Evolutionary conservation across 805 yeast genomes (phyloP).

Genomic region (Candida chilensis): DNA sequence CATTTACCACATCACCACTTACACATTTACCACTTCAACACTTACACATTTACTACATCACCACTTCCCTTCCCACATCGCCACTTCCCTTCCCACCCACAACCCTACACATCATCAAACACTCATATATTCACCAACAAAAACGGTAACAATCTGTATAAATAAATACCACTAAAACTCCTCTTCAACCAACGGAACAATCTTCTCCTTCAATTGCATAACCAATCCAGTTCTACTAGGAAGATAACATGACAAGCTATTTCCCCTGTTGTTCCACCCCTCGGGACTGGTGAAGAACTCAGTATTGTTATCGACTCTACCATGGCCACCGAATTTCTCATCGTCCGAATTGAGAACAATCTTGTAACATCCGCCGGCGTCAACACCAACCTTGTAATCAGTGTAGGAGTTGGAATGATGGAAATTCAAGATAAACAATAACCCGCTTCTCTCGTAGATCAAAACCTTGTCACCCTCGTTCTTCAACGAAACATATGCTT

Average conservation of each 20-base stretch:
- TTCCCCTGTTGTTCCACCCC: slow-evolving; percentile 71
- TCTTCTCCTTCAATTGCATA: slow-evolving; percentile 21
- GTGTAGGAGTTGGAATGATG: slow-evolving; percentile 77
- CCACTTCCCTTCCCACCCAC: too few species aligned
- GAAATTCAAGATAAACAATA: slow-evolving; percentile 82
- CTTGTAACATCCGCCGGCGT: slow-evolving; percentile 65
- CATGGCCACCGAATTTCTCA: slow-evolving; percentile 72
- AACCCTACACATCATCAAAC: too few species aligned
- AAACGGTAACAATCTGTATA: too few species aligned
- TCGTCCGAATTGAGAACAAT: slow-evolving; percentile 72
- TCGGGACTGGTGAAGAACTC: slow-evolving; percentile 65
- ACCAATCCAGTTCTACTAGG: slow-evolving; percentile 60
- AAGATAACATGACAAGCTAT: slow-evolving; percentile 68
- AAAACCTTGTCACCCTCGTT: slow-evolving; percentile 84
- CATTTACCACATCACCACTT: too few species aligned
- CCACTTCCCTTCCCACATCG: too few species aligned
- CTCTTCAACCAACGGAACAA: slow-evolving; percentile 5
- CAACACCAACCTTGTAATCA: slow-evolving; percentile 89
- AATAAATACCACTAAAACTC: too few species aligned
- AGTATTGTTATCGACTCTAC: slow-evolving; percentile 47
- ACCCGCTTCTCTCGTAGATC: slow-evolving; percentile 81
- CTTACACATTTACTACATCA: too few species aligned
- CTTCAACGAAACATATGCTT: slow-evolving; percentile 79
- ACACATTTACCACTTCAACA: too few species aligned
- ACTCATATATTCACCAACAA: too few species aligned